Conservation (phyloP, 1,284 basidiomycete genomes). For the Caloboletus firmus region DNA sequence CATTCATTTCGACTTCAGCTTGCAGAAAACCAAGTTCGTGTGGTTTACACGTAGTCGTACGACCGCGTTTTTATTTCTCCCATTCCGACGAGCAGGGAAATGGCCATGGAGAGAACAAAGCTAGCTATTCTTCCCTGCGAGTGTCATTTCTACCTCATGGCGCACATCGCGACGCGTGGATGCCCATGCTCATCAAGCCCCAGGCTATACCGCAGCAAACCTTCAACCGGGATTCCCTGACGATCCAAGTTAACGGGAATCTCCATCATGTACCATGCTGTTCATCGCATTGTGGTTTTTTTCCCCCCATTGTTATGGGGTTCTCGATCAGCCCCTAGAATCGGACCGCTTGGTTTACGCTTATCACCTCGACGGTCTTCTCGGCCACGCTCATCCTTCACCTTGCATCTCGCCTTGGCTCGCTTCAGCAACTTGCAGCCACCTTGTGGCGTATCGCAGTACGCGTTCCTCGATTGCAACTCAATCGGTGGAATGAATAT, state of each 20-base stretch:
- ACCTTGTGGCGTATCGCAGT: background rate
- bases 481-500: background rate
- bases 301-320: background rate
- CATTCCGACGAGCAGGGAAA: background rate
- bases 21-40: background rate
- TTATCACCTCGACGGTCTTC: conserved; percentile 10
- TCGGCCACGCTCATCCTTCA: background rate
- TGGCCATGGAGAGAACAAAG: background rate
- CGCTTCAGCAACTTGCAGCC: conserved; percentile 1
- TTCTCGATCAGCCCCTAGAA: conserved; percentile 5
- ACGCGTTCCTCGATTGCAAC: conserved; percentile 3
- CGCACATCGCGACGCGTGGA: background rate
- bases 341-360: background rate
- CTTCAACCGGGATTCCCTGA: background rate
- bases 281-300: background rate
- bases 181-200: background rate
- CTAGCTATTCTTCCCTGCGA: background rate
- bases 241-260: conserved; percentile 4
- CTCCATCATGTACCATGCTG: background rate
- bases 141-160: conserved; percentile 1
- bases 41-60: conserved; percentile 6
- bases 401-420: background rate
- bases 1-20: background rate
- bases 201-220: conserved; percentile 2
- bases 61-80: background rate